Evolutionary conservation across 805 yeast genomes (phyloP).

Genomic region (Ogataea minuta): DNA sequence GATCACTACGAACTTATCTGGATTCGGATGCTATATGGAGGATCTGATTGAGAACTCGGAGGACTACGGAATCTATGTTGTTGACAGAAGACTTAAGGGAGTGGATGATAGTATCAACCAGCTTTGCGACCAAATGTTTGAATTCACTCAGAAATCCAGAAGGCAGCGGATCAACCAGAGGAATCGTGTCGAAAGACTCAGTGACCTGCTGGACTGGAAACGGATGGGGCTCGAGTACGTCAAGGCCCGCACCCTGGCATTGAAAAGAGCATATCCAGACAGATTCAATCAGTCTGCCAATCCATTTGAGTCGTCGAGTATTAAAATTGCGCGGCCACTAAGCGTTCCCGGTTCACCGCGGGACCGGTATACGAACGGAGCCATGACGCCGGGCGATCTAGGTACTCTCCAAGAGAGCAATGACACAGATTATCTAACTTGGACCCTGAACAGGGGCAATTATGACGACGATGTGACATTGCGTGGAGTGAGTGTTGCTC

Average conservation of each 20-base stretch:
- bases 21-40: constrained; percentile 98
- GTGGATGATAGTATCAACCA: constrained; percentile 94
- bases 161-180: constrained; percentile 98
- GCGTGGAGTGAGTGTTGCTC: constrained; percentile 38
- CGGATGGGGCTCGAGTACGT: constrained; percentile 96
- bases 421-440: constrained; percentile 76
- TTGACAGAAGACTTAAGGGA: constrained; percentile 87
- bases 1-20: constrained; percentile 91
- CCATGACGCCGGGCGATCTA: constrained; percentile 97
- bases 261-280: constrained; percentile 92
- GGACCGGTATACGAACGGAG: constrained; percentile 48
- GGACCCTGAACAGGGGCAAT: constrained; percentile 48
- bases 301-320: constrained; percentile 40
- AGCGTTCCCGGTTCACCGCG: constrained; percentile 98
- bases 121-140: constrained; percentile 84
- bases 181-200: constrained; percentile 91
- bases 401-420: constrained; percentile 94
- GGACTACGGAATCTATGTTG: constrained; percentile 96
- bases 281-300: constrained; percentile 51
- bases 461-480: constrained; percentile 34
- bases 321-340: constrained; percentile 85
- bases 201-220: constrained; percentile 94
- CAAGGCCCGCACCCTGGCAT: constrained; percentile 88
- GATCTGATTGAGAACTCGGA: constrained; percentile 90
- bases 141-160: constrained; percentile 82